These are phyloP conservation scores for Fragaria nilgerrensis DNA, from an alignment of 306 rosid species.

Conservation along the genomic window DNA sequence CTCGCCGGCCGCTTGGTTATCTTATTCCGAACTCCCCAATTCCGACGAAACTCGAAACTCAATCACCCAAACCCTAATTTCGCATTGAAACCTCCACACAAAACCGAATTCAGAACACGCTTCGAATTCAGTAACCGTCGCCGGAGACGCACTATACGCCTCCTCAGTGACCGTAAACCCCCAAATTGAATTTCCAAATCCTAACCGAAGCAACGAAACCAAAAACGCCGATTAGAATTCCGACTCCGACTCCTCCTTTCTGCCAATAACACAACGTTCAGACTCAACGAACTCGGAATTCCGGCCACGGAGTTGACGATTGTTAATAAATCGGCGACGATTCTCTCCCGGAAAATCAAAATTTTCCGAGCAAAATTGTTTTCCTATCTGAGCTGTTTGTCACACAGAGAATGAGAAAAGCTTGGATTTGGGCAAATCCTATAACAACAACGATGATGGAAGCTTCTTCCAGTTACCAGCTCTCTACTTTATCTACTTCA, in stretches of 20 bases:
- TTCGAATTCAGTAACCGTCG: conserved; percentile 4
- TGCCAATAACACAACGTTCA: neutral
- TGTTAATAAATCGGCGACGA: neutral
- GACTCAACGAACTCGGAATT: neutral
- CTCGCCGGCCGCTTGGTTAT: conserved; percentile 63
- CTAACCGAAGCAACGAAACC: conserved; percentile 11
- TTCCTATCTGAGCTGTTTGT: conserved; percentile 12
- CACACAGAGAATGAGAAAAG: neutral
- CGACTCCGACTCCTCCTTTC: neutral
- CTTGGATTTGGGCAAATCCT: neutral
- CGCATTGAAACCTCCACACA: conserved; percentile 26
- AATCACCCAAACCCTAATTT: conserved; percentile 57
- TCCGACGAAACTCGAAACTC: neutral
- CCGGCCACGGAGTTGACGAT: neutral
- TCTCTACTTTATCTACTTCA: too few species aligned
- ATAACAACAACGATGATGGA: neutral
- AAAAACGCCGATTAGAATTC: conserved; percentile 2
- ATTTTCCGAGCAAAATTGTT: neutral
- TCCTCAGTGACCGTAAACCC: neutral
- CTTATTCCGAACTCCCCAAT: conserved; percentile 47
- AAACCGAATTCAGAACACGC: neutral
- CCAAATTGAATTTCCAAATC: conserved; percentile 18
- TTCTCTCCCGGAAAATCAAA: neutral
- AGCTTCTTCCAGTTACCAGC: too few species aligned
- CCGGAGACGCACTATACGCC: neutral